A percentile compares a stretch with the other conserved stretches of the same genome.
These are phyloP conservation scores for Flaveria sonorensis DNA, from an alignment of 129 eudicot genomes.

Conservation along the genomic window DNA sequence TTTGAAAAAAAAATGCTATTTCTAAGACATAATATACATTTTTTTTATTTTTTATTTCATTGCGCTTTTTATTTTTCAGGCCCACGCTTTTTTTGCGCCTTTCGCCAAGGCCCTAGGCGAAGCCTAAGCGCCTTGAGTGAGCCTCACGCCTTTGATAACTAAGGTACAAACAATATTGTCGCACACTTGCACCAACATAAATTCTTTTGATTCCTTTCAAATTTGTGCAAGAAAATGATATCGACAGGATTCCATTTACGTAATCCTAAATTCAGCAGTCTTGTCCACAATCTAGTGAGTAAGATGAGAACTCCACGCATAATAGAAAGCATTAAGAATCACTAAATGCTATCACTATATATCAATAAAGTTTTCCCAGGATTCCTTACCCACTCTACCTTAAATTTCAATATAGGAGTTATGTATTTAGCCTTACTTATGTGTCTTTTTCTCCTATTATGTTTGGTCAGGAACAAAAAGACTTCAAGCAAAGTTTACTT, in stretches of 20 bases:
- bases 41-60: too few species aligned
- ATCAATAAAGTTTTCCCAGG: conserved; percentile 7
- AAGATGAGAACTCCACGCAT: conserved; percentile 8
- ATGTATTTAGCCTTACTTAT: conserved; percentile 21
- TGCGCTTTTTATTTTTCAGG: too few species aligned
- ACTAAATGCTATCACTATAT: conserved; percentile 5
- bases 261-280: not conserved
- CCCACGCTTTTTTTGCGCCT: too few species aligned
- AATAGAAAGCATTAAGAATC: conserved; percentile 11
- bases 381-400: conserved; percentile 12
- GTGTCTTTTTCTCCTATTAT: conserved; percentile 30
- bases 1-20: too few species aligned
- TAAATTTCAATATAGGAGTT: not conserved
- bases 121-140: too few species aligned
- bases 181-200: not conserved
- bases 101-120: too few species aligned
- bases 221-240: not conserved
- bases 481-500: conserved; percentile 33
- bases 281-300: not conserved
- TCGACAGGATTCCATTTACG: not conserved
- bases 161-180: not conserved
- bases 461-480: conserved; percentile 33
- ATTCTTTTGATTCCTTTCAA: not conserved
- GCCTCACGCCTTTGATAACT: too few species aligned
- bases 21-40: too few species aligned